Evolutionary conservation across 495 filamentous ascomycete species (phyloP), one percentile per base, ranked within the genome.

Genomic region (Aspergillus ellipticus): DNA sequence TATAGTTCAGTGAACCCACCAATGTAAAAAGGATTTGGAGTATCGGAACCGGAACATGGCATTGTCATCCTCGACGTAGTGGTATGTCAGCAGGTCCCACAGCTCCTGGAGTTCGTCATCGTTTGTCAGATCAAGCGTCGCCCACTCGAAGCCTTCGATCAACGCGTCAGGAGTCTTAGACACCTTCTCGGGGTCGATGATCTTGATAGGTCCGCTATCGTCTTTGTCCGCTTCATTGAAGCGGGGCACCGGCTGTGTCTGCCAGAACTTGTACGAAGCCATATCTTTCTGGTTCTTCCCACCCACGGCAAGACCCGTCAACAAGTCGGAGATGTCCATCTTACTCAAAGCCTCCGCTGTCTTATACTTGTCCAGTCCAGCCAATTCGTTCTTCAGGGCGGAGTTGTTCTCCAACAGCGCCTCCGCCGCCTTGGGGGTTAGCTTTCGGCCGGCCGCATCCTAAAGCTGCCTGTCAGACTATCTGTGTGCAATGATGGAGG

Each of bases 21-120:
- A 98, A 65, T 89, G 85, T 39, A 98, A 74, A 66, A 98, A 92
- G 8, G 88, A 86, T 20, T 80, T 65, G 6, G 92, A 96, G 73
- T 98, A 98, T 67, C 89, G 89, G 78, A 97, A 97, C 42, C 94
- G 82, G 75, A 98, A 98, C 88, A 94, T 95, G 47, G 92, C 90
- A 62, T 95, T 90, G 55, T 90, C 85, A 64, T 98, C 95, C 71
- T 98, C 95, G 41, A 98, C 95, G 58, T 96, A 98, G 67, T 98
- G 94, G 15, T 91, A 85, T 53, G 85, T 87, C 43, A 98, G 77
- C 28, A 98, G 76, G 56, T 96, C 88, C 69, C 89, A 96, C 2
- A 96, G 84, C 71, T 97, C 92, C 49, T 85, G 79, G 22, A 94
- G 74, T 78, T 89, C 81, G 46, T 70, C 67, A 50, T 82, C 75